Conservation (phyloP, 2,329 filamentous ascomycete species). For the Clonostachys byssicola region DNA sequence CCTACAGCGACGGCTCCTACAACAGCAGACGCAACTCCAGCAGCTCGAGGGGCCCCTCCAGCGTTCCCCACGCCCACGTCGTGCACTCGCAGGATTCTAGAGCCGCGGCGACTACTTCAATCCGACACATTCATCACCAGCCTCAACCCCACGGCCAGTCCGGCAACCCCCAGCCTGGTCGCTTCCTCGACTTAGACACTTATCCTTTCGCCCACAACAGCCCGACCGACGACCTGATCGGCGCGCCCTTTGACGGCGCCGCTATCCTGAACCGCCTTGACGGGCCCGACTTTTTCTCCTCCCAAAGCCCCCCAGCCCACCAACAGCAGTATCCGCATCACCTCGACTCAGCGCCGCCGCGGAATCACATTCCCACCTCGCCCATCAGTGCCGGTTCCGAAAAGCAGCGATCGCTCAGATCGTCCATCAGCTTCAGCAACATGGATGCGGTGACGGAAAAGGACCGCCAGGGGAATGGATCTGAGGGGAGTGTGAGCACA, state of each 20-base stretch:
- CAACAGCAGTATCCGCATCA: slow-evolving; percentile 17
- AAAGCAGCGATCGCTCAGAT: slow-evolving; percentile 53
- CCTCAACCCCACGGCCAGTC: slow-evolving; percentile 8
- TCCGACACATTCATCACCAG: slow-evolving; percentile 15
- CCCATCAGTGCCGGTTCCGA: slow-evolving; percentile 49
- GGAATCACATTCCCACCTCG: slow-evolving; percentile 19
- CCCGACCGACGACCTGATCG: slow-evolving; percentile 55
- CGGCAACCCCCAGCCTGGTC: slow-evolving; percentile 11
- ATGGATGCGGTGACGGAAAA: slow-evolving; percentile 31
- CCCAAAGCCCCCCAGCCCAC: slow-evolving; percentile 1
- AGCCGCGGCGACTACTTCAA: slow-evolving; percentile 23
- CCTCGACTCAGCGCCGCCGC: slow-evolving; percentile 3
- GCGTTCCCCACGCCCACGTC: slow-evolving; percentile 45
- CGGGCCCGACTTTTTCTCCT: slow-evolving; percentile 4
- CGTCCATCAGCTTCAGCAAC: slow-evolving; percentile 51
- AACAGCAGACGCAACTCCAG: slow-evolving; percentile 61
- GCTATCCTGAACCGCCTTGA: slow-evolving; percentile 59
- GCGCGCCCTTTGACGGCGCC: slow-evolving; percentile 61
- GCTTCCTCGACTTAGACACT: too few relatives aligned
- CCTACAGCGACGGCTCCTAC: slow-evolving; percentile 51
- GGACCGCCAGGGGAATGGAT: slow-evolving; percentile 8
- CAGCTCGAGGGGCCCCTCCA: slow-evolving; percentile 57
- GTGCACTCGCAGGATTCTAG: slow-evolving; percentile 10
- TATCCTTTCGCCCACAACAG: background rate
- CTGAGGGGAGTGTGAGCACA: background rate